These are phyloP conservation scores for Monosporozyma aquatica DNA, from an alignment of 805 yeast genomes.

Conservation along the genomic window DNA sequence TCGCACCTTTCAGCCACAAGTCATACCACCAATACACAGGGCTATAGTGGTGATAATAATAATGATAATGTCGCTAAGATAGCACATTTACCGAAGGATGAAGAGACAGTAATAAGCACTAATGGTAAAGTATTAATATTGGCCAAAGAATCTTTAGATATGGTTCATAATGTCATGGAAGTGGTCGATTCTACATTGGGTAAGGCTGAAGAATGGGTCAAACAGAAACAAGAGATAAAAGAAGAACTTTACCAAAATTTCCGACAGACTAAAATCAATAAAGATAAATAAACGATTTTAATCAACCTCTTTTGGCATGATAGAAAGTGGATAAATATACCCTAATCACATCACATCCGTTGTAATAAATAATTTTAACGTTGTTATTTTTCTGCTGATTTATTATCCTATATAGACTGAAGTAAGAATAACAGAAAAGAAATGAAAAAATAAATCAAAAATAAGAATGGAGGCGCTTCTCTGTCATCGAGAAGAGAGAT, in stretches of 20 bases:
- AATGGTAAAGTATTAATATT: slow-evolving; percentile 69
- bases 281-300: not conserved
- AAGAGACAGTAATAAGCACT: slow-evolving; percentile 27
- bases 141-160: slow-evolving; percentile 83
- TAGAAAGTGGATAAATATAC: not conserved
- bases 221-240: slow-evolving; percentile 35
- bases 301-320: not conserved
- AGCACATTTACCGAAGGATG: not conserved
- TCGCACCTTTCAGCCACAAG: slow-evolving; percentile 13
- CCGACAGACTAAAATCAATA: slow-evolving; percentile 5
- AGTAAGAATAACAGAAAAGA: too few relatives aligned
- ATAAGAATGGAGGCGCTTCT: too few relatives aligned
- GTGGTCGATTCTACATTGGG: slow-evolving; percentile 80
- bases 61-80: slow-evolving; percentile 2
- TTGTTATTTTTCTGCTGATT: too few relatives aligned
- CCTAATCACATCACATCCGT: not conserved
- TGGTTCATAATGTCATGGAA: slow-evolving; percentile 72
- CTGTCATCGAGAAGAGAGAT: too few relatives aligned
- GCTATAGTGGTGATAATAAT: not conserved
- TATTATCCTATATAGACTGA: too few relatives aligned
- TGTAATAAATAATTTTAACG: not conserved
- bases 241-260: slow-evolving; percentile 22
- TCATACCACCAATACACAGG: too few relatives aligned
- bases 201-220: slow-evolving; percentile 80
- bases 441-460: too few relatives aligned